Evolutionary conservation across 805 yeast species (phyloP).

Genomic region (Wickerhamomyces silvicola): DNA sequence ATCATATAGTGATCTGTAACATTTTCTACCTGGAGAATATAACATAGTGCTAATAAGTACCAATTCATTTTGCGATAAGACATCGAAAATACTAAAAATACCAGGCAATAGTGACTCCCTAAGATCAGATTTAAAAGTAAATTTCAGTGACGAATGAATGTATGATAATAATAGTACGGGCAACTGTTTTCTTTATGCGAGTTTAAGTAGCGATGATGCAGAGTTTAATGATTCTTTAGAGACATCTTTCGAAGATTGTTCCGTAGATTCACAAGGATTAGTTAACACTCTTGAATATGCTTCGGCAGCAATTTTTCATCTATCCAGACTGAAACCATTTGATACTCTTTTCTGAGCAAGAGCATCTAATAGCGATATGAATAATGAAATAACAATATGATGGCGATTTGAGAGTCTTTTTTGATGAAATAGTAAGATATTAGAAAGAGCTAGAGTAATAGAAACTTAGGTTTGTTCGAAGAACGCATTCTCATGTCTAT

Average conservation of each 20-base stretch:
- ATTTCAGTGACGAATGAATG: constrained; percentile 44
- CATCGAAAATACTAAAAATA: constrained; percentile 58
- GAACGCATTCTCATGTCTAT: constrained; percentile 6
- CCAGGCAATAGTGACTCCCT: constrained; percentile 48
- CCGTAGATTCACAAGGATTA: constrained; percentile 77
- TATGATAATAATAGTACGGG: constrained; percentile 56
- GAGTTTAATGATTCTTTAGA: constrained; percentile 41
- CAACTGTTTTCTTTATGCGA: constrained; percentile 55
- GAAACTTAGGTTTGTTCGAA: constrained; percentile 28
- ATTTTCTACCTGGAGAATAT: constrained; percentile 63
- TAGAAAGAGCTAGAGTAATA: constrained; percentile 48
- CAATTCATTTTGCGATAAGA: constrained; percentile 62
- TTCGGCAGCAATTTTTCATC: too few species aligned
- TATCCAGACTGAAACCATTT: too few species aligned
- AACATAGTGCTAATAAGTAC: constrained; percentile 54
- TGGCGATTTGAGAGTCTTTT: constrained; percentile 65
- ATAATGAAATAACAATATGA: constrained; percentile 50
- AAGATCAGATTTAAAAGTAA: constrained; percentile 39
- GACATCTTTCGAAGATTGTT: constrained; percentile 27
- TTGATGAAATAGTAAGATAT: constrained; percentile 61
- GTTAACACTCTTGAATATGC: constrained; percentile 52
- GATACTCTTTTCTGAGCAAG: constrained; percentile 25
- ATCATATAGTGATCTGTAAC: constrained; percentile 59
- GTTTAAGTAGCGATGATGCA: constrained; percentile 46
- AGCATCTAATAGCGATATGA: constrained; percentile 45